Conservation (phyloP, 176 grass and related monocot genomes). For the Paspalum notatum region DNA sequence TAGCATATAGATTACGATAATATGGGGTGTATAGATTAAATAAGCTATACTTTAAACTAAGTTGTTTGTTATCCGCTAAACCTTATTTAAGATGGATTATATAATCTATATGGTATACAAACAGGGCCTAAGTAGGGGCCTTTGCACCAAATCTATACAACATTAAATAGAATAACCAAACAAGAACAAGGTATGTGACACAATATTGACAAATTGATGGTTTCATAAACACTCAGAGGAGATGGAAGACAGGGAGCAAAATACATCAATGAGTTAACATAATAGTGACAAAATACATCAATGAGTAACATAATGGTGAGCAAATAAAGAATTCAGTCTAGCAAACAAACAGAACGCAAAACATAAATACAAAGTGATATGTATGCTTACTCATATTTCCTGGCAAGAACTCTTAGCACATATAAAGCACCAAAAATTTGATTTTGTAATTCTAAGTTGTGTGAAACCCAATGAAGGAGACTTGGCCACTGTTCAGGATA, state of each 20-base stretch:
- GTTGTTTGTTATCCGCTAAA: too few species aligned
- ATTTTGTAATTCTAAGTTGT: conserved; percentile 70
- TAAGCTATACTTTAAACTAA: too few species aligned
- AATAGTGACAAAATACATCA: background rate
- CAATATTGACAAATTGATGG: background rate
- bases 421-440: conserved; percentile 95
- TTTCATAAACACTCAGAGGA: conserved; percentile 1
- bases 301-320: background rate
- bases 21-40: too few species aligned
- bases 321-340: background rate
- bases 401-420: conserved; percentile 84
- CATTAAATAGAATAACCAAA: background rate
- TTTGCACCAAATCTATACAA: background rate
- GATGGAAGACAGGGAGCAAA: background rate
- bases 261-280: background rate
- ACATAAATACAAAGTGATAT: background rate
- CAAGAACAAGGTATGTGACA: conserved; percentile 3
- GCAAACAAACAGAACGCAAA: conserved; percentile 2
- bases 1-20: too few species aligned
- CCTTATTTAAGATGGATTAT: too few species aligned
- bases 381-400: conserved; percentile 93
- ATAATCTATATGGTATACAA: too few species aligned
- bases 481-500: conserved; percentile 94
- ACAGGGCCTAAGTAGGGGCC: background rate
- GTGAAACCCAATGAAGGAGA: conserved; percentile 90